These are phyloP conservation scores for Arthrobotrys entomopaga DNA, from an alignment of 2,329 filamentous ascomycete species.

Conservation along the genomic window DNA sequence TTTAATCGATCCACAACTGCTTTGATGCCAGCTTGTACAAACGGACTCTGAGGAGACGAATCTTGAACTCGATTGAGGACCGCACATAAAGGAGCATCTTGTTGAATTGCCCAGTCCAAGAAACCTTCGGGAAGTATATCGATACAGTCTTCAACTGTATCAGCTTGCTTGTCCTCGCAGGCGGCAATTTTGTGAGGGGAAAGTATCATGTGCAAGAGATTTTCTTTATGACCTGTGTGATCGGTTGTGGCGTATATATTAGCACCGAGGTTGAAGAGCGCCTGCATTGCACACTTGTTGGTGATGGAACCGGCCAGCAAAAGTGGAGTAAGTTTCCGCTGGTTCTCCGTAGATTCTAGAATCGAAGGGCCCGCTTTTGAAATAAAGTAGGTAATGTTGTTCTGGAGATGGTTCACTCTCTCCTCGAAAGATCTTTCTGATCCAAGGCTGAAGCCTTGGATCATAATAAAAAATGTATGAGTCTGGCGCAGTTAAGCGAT, in stretches of 20 bases:
- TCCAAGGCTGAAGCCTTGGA: no score
- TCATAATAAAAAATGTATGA: no score
- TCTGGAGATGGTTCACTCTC: conserved; percentile 48
- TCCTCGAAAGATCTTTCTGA: conserved; percentile 10
- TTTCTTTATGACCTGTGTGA: conserved; percentile 72
- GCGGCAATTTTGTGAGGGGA: not conserved
- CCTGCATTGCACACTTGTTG: conserved; percentile 68
- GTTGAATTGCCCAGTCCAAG: conserved; percentile 4
- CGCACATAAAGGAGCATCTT: conserved; percentile 36
- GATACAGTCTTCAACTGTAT: conserved; percentile 7
- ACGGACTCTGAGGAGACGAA: not conserved
- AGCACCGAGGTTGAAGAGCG: conserved; percentile 73
- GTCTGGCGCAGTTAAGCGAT: conserved; percentile 50
- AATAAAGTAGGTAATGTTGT: conserved; percentile 71
- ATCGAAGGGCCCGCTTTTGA: conserved; percentile 69
- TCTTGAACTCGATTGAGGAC: conserved; percentile 41
- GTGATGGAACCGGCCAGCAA: conserved; percentile 72
- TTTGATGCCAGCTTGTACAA: conserved; percentile 60
- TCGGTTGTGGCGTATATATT: conserved; percentile 70
- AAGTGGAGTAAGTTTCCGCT: conserved; percentile 73
- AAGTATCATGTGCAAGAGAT: conserved; percentile 62
- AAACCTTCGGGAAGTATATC: conserved; percentile 13
- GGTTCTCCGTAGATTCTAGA: conserved; percentile 70
- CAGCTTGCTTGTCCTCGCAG: not conserved
- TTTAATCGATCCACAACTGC: conserved; percentile 69